A percentile compares a stretch with the other conserved stretches of the same genome.
These are phyloP conservation scores for Fusarium beomiforme DNA, from an alignment of 2,329 filamentous ascomycete species.

Conservation along the genomic window DNA sequence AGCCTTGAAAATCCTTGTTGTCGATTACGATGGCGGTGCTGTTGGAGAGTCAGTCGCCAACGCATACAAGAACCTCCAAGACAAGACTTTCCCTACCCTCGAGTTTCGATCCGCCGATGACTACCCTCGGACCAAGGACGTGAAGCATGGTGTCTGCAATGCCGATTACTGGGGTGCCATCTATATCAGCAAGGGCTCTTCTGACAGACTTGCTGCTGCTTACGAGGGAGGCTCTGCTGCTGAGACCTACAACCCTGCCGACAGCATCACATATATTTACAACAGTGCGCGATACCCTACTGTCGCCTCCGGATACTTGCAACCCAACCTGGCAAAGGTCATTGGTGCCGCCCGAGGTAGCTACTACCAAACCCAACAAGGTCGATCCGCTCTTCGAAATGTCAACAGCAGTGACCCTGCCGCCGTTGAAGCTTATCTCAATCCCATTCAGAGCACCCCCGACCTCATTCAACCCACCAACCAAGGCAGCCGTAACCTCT, in stretches of 20 bases:
- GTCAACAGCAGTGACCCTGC: slow-evolving; percentile 38
- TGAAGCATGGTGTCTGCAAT: slow-evolving; percentile 49
- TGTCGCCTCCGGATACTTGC: slow-evolving; percentile 42
- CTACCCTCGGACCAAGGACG: slow-evolving; percentile 40
- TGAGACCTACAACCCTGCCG: slow-evolving; percentile 45
- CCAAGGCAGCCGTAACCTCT: slow-evolving; percentile 48
- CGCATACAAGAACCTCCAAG: slow-evolving; percentile 48
- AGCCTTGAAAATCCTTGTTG: slow-evolving; percentile 42
- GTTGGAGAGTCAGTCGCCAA: slow-evolving; percentile 47
- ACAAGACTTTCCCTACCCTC: slow-evolving; percentile 47
- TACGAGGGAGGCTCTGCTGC: slow-evolving; percentile 38
- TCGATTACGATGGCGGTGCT: slow-evolving; percentile 47
- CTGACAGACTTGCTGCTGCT: slow-evolving; percentile 44
- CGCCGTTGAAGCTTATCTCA: slow-evolving; percentile 46
- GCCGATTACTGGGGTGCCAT: slow-evolving; percentile 52
- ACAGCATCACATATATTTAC: slow-evolving; percentile 49
- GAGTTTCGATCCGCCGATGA: slow-evolving; percentile 38
- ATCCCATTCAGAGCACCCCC: slow-evolving; percentile 45
- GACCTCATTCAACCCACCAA: slow-evolving; percentile 46
- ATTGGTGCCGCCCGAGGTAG: slow-evolving; percentile 37
- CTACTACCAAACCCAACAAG: slow-evolving; percentile 41
- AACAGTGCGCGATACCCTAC: slow-evolving; percentile 51
- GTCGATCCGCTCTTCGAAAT: slow-evolving; percentile 28
- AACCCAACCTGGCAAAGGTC: slow-evolving; percentile 44
- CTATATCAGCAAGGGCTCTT: slow-evolving; percentile 46